These are phyloP conservation scores for Pisolithus microcarpus DNA, from an alignment of 768 basidiomycete species.

Conservation along the genomic window DNA sequence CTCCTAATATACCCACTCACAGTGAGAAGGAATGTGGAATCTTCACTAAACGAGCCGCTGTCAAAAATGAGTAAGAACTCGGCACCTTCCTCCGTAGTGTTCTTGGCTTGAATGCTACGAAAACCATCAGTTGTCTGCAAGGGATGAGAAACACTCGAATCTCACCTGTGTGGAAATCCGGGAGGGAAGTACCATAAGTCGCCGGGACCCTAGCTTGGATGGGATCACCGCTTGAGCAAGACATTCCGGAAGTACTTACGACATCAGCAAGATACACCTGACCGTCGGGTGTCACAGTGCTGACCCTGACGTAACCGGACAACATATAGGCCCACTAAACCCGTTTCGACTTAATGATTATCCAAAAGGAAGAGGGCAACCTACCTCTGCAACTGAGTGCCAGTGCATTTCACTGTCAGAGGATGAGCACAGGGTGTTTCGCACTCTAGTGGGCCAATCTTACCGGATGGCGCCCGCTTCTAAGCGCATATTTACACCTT, in stretches of 20 bases:
- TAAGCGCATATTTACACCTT: slow-evolving; percentile 34
- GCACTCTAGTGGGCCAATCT: neutral
- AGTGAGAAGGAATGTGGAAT: slow-evolving; percentile 45
- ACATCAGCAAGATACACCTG: slow-evolving; percentile 47
- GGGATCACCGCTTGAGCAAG: slow-evolving; percentile 15
- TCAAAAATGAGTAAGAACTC: slow-evolving; percentile 48
- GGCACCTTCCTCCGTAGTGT: slow-evolving; percentile 37
- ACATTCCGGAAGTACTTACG: slow-evolving; percentile 26
- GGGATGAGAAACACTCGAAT: neutral
- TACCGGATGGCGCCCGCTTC: slow-evolving; percentile 38
- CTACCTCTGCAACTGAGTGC: slow-evolving; percentile 32
- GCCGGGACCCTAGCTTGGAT: slow-evolving; percentile 19
- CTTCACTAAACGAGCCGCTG: slow-evolving; percentile 44
- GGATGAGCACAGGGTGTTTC: too few species aligned
- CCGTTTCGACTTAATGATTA: neutral
- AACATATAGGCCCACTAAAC: slow-evolving; percentile 48
- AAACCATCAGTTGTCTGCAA: neutral
- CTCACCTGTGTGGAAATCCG: slow-evolving; percentile 41
- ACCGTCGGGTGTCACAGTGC: slow-evolving; percentile 46
- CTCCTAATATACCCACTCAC: slow-evolving; percentile 4
- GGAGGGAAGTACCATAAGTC: slow-evolving; percentile 59
- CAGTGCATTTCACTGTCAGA: slow-evolving; percentile 36
- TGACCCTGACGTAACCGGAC: slow-evolving; percentile 41
- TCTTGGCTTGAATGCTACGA: slow-evolving; percentile 42
- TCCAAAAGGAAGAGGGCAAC: neutral